phyloP scores from a whole-genome alignment of 441 rosid species.

The Bocquillonia castaneifolia region DNA sequence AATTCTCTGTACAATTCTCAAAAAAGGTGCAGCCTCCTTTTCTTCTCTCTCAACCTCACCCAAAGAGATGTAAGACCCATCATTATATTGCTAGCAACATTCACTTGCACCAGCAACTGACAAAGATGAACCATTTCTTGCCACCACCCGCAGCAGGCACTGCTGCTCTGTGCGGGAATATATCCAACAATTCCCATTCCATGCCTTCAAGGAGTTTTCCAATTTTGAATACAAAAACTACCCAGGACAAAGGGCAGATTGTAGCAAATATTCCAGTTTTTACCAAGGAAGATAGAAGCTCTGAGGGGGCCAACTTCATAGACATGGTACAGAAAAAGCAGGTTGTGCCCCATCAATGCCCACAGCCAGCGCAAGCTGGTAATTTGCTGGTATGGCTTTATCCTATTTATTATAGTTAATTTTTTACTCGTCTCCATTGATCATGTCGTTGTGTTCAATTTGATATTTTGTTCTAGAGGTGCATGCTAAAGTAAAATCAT shows the following conservation, averaged over 20 bases:
- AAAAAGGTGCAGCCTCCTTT: conserved; percentile 46
- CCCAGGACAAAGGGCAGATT: conserved; percentile 39
- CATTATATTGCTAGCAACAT: conserved; percentile 71
- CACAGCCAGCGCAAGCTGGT: conserved; percentile 58
- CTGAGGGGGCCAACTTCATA: conserved; percentile 39
- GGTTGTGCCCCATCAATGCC: conserved; percentile 55
- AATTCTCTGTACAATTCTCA: conserved; percentile 11
- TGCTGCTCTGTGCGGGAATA: conserved; percentile 54
- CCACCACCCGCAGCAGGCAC: conserved; percentile 60
- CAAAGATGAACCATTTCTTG: conserved; percentile 72
- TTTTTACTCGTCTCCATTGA: background rate
- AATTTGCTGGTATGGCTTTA: conserved; percentile 52
- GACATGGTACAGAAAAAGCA: conserved; percentile 58
- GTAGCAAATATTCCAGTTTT: conserved; percentile 34
- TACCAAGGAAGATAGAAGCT: conserved; percentile 37
- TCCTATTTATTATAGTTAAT: background rate
- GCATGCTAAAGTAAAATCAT: conserved; percentile 2
- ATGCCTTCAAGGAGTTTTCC: conserved; percentile 50
- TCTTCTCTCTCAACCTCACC: conserved; percentile 58
- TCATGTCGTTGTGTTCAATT: background rate
- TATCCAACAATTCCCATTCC: conserved; percentile 53
- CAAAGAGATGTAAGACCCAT: conserved; percentile 76
- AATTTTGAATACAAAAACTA: conserved; percentile 32
- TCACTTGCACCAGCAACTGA: conserved; percentile 51
- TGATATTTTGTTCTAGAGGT: background rate